phyloP scores from a whole-genome alignment of 768 basidiomycete genomes.

The Tylopilus vinaceipallidus region DNA sequence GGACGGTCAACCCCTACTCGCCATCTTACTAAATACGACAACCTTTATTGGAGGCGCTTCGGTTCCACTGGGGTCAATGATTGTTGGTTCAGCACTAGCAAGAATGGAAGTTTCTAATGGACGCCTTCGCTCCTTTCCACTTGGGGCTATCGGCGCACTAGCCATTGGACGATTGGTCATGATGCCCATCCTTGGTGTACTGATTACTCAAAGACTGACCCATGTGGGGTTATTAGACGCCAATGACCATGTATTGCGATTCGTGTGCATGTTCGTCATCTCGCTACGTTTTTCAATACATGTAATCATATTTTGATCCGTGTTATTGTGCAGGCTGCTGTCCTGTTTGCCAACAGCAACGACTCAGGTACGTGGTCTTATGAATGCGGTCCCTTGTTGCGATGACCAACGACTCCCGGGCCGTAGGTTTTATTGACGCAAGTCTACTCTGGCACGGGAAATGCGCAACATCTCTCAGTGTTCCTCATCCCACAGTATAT shows the following conservation, averaged over 20 bases:
- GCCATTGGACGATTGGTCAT: conserved; percentile 55
- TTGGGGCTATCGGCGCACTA: conserved; percentile 52
- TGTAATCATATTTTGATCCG: conserved; percentile 25
- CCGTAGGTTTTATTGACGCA: conserved; percentile 60
- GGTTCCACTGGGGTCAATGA: conserved; percentile 61
- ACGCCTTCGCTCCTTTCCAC: conserved; percentile 44
- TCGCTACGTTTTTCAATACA: conserved; percentile 4
- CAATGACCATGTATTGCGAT: conserved; percentile 58
- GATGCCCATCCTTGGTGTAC: conserved; percentile 59
- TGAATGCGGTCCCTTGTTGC: conserved; percentile 2
- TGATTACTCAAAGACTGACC: conserved; percentile 52
- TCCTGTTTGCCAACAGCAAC: conserved; percentile 63
- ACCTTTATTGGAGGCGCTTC: conserved; percentile 61
- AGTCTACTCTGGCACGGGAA: conserved; percentile 63
- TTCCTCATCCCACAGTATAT: conserved; percentile 61
- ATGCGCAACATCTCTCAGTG: conserved; percentile 56
- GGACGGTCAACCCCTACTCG: conserved; percentile 65
- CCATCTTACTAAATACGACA: conserved; percentile 55
- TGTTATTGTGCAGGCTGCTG: conserved; percentile 41
- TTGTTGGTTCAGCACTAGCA: conserved; percentile 62
- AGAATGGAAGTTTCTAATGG: conserved; percentile 48
- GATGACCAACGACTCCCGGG: not conserved
- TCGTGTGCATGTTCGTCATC: conserved; percentile 63
- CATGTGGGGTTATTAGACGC: conserved; percentile 43
- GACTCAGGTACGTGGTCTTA: conserved; percentile 42